phyloP scores from a whole-genome alignment of 2,329 filamentous ascomycete species.

The Microdochium trichocladiopsis region DNA sequence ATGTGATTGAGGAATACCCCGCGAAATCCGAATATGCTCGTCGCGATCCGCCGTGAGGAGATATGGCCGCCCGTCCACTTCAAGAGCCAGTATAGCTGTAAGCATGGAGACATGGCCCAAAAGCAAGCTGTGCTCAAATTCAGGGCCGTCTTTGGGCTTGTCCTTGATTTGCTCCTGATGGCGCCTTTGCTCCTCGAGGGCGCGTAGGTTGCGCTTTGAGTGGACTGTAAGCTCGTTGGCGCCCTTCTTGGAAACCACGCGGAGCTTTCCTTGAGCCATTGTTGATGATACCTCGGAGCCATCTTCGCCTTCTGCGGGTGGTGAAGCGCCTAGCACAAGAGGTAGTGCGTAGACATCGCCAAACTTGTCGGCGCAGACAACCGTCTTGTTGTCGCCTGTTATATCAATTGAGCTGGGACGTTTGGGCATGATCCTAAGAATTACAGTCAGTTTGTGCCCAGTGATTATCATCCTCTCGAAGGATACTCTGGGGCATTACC shows the following conservation, averaged over 20 bases:
- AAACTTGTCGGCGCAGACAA: conserved; percentile 89
- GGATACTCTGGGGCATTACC: conserved; percentile 39
- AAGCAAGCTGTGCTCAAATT: conserved; percentile 70
- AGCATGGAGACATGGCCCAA: conserved; percentile 95
- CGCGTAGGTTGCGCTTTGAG: conserved; percentile 54
- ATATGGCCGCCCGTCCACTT: conserved; percentile 33
- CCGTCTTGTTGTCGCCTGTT: conserved; percentile 60
- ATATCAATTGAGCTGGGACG: conserved; percentile 72
- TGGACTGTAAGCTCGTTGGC: conserved; percentile 57
- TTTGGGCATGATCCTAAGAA: conserved; percentile 75
- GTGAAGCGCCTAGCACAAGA: conserved; percentile 38
- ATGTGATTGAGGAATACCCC: conserved; percentile 74
- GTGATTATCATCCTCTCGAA: conserved; percentile 4
- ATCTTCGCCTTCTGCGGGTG: conserved; percentile 4
- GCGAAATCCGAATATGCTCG: conserved; percentile 79
- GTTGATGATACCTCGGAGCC: conserved; percentile 3
- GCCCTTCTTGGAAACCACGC: conserved; percentile 30
- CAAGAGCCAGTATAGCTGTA: conserved; percentile 60
- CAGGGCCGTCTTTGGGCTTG: conserved; percentile 26
- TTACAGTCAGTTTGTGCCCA: conserved; percentile 4
- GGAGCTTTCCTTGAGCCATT: conserved; percentile 13
- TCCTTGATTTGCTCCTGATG: conserved; percentile 13
- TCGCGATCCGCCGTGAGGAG: conserved; percentile 51
- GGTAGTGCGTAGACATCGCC: conserved; percentile 92
- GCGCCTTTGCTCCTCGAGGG: conserved; percentile 51